A percentile compares a stretch with the other conserved stretches of the same genome.
phyloP scores from a whole-genome alignment of 2,329 filamentous ascomycete species.

The Ophiostoma perfectum region DNA sequence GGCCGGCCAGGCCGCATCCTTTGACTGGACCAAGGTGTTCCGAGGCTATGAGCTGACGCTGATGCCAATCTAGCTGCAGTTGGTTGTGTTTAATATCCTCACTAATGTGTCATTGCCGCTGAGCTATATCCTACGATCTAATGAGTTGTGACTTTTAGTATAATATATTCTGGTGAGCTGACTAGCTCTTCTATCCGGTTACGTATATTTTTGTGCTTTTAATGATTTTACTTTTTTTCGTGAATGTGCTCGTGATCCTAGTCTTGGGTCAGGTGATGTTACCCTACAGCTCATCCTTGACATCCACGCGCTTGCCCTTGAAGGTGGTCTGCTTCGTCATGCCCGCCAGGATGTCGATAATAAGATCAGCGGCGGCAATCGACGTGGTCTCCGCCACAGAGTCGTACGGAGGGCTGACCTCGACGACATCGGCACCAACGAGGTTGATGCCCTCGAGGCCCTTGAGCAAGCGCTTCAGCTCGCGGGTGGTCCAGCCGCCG shows the following conservation, averaged over 20 bases:
- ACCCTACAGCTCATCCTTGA: conserved; percentile 20
- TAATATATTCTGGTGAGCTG: too few species aligned
- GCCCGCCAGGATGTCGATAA: conserved; percentile 23
- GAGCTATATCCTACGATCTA: too few species aligned
- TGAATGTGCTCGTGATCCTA: not conserved
- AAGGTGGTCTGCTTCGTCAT: conserved; percentile 18
- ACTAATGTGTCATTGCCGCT: too few species aligned
- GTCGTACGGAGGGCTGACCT: conserved; percentile 81
- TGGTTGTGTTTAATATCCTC: too few species aligned
- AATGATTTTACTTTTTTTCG: not conserved
- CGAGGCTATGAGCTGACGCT: not conserved
- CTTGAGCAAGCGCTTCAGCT: conserved; percentile 75
- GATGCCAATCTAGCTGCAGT: not conserved
- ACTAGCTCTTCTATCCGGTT: not conserved
- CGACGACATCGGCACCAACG: conserved; percentile 83
- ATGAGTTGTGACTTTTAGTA: too few species aligned
- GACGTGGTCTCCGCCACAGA: conserved; percentile 31
- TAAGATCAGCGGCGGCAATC: conserved; percentile 22
- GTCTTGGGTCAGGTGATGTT: too few species aligned
- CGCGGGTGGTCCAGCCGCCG: conserved; percentile 83
- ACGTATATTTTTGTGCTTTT: not conserved
- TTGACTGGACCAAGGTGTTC: conserved; percentile 19
- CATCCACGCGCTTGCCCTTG: not conserved
- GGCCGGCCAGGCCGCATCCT: not conserved
- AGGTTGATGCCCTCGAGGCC: conserved; percentile 78